Conservation (phyloP, 2,329 filamentous ascomycete genomes). For the Sporothrix brasiliensis region DNA sequence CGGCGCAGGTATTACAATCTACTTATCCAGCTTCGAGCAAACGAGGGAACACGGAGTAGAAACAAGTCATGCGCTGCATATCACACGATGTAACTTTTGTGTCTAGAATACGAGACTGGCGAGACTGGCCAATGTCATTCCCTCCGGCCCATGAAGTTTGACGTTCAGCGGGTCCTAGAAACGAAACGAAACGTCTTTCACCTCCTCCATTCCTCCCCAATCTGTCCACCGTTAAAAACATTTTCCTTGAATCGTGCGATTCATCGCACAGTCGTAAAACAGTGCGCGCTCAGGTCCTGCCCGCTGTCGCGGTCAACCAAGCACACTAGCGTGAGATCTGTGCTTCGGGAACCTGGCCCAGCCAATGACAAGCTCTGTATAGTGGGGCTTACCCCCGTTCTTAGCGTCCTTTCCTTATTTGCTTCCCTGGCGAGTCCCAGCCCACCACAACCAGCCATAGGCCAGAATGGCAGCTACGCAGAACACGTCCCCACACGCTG, state of each 20-base stretch:
- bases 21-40: neutral
- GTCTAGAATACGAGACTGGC: neutral
- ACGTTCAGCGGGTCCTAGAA: conserved; percentile 4
- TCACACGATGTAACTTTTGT: neutral
- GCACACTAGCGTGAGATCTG: conserved; percentile 31
- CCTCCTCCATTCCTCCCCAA: neutral
- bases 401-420: conserved; percentile 22
- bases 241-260: neutral
- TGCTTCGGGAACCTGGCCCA: conserved; percentile 30
- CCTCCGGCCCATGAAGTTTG: neutral
- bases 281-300: conserved; percentile 17
- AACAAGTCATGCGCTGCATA: conserved; percentile 16
- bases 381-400: neutral
- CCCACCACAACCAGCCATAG: conserved; percentile 19
- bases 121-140: neutral
- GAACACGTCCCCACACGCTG: conserved; percentile 29
- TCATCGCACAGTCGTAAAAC: conserved; percentile 3
- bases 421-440: conserved; percentile 27
- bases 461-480: conserved; percentile 26
- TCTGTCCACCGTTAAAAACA: conserved; percentile 5
- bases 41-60: neutral
- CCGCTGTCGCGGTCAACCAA: conserved; percentile 20
- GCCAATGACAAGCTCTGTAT: conserved; percentile 30
- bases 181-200: conserved; percentile 25
- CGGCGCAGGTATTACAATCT: neutral